Conservation (phyloP, 148 eudicot genomes). For the Simmondsia chinensis region DNA sequence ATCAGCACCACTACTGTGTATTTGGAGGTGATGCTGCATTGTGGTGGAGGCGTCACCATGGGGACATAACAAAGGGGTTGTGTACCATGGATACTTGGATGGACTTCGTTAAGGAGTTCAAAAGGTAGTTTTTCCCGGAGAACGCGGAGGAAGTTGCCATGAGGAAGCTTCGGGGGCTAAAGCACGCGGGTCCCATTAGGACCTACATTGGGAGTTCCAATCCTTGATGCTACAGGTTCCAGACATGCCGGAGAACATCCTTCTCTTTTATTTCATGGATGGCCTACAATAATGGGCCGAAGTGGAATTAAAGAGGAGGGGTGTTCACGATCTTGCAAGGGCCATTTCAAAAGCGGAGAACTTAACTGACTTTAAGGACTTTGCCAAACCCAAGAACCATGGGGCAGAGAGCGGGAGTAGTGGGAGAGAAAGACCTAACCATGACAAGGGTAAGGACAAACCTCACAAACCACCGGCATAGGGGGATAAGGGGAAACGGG, state of each 20-base stretch:
- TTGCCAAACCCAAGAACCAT: no score
- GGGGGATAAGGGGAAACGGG: no score
- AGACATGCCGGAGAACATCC: background rate
- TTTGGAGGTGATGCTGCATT: no score
- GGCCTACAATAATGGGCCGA: background rate
- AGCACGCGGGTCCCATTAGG: background rate
- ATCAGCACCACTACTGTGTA: no score
- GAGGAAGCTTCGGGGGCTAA: background rate
- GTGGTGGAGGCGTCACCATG: background rate
- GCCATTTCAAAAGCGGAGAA: background rate
- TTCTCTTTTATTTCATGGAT: conserved; percentile 4
- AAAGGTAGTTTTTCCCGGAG: conserved; percentile 2
- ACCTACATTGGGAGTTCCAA: background rate
- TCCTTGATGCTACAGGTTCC: background rate
- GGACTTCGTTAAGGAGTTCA: background rate
- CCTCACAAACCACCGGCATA: no score
- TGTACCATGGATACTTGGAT: background rate
- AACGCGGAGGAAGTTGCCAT: background rate
- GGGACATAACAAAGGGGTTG: background rate
- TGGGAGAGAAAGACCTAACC: no score
- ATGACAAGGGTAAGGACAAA: no score
- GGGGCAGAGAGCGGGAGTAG: no score
- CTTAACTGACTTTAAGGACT: background rate
- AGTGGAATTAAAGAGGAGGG: background rate
- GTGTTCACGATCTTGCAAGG: background rate